Evolutionary conservation across 805 yeast species (phyloP).

Genomic region (Brettanomyces bruxellensis): DNA sequence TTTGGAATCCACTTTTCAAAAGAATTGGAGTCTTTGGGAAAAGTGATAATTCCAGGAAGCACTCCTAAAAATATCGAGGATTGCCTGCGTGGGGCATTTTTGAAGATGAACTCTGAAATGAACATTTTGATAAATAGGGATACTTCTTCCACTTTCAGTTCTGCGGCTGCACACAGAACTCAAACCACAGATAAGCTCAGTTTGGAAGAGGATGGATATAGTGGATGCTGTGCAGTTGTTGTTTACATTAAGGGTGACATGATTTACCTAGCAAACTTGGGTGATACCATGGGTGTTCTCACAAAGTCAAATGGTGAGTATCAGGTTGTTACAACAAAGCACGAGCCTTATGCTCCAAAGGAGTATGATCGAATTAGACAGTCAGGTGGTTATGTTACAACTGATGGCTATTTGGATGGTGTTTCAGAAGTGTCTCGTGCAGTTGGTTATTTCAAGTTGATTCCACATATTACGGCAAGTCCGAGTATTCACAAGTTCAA

Average conservation of each 20-base stretch:
- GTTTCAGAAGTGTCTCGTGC: slow-evolving; percentile 79
- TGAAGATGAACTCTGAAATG: slow-evolving; percentile 73
- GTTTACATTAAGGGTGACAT: slow-evolving; percentile 65
- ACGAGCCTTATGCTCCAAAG: slow-evolving; percentile 69
- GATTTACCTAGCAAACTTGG: slow-evolving; percentile 78
- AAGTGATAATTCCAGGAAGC: slow-evolving; percentile 29
- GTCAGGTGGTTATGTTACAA: slow-evolving; percentile 84
- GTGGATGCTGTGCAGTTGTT: slow-evolving; percentile 83
- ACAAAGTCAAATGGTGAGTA: slow-evolving; percentile 78
- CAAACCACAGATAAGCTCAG: slow-evolving; percentile 42
- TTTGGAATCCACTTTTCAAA: slow-evolving; percentile 59
- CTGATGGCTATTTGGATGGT: slow-evolving; percentile 80
- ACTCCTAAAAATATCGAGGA: slow-evolving; percentile 47
- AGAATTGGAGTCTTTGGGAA: slow-evolving; percentile 41
- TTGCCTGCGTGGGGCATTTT: slow-evolving; percentile 76
- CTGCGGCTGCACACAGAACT: slow-evolving; percentile 44
- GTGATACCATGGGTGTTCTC: slow-evolving; percentile 79
- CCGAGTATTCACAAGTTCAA: slow-evolving; percentile 65
- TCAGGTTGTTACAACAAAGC: slow-evolving; percentile 61
- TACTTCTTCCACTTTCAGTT: slow-evolving; percentile 31
- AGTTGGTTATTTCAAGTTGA: slow-evolving; percentile 77
- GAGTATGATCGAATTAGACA: slow-evolving; percentile 84
- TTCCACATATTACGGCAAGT: slow-evolving; percentile 84
- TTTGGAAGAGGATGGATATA: slow-evolving; percentile 56
- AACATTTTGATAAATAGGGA: slow-evolving; percentile 47